Conservation (phyloP, 169 alveolate species). For the Plasmodium reichenowi region DNA sequence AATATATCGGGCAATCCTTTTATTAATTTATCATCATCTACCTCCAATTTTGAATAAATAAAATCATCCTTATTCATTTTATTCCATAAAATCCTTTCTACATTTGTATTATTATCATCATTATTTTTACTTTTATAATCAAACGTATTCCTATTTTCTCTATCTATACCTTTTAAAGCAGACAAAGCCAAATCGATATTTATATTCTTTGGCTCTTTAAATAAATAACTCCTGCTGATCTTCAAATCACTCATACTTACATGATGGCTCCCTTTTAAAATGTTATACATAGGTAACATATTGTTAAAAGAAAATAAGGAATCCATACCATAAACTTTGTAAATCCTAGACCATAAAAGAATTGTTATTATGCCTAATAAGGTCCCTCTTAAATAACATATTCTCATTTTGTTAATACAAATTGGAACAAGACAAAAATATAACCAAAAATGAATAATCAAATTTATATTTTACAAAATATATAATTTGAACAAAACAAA, state of each 20-base stretch:
- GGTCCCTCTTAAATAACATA: too few relatives aligned
- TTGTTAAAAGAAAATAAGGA: slow-evolving; percentile 45
- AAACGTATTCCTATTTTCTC: neutral
- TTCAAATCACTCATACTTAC: slow-evolving; percentile 37
- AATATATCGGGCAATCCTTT: slow-evolving; percentile 59
- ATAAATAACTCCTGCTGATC: slow-evolving; percentile 25
- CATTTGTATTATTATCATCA: neutral
- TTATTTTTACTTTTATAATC: neutral
- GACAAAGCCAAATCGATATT: slow-evolving; percentile 68
- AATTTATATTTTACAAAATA: too few relatives aligned
- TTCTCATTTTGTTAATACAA: too few relatives aligned
- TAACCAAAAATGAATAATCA: too few relatives aligned
- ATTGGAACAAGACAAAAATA: too few relatives aligned
- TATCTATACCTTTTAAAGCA: slow-evolving; percentile 40
- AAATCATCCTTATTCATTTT: slow-evolving; percentile 21
- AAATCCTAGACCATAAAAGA: slow-evolving; percentile 7
- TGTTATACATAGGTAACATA: slow-evolving; percentile 7
- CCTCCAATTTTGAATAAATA: slow-evolving; percentile 4
- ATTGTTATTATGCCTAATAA: neutral
- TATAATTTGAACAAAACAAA: too few relatives aligned
- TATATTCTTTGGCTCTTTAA: slow-evolving; percentile 4
- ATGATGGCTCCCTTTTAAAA: slow-evolving; percentile 29
- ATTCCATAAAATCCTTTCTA: slow-evolving; percentile 28
- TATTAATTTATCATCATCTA: slow-evolving; percentile 11
- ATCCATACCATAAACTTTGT: slow-evolving; percentile 11